Conservation (phyloP, 2,329 filamentous ascomycete species). For the Daldinia eschscholtzii region DNA sequence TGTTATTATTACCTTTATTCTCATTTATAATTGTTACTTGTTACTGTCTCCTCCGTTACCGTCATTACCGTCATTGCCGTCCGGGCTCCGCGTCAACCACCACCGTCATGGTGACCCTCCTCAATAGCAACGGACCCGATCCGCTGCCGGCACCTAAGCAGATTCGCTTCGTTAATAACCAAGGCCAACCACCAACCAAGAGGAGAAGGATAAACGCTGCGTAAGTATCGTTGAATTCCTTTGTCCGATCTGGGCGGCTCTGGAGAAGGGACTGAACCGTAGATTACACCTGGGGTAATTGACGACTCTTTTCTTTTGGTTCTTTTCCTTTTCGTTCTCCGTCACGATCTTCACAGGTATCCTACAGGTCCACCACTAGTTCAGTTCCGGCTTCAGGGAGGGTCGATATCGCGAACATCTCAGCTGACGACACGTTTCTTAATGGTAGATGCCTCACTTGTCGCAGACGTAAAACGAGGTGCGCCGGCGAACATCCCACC, state of each 20-base stretch:
- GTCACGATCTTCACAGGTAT: conserved; percentile 41
- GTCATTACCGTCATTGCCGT: conserved; percentile 56
- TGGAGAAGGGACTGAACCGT: conserved; percentile 30
- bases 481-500: conserved; percentile 77
- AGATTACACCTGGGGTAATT: conserved; percentile 36
- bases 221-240: conserved; percentile 61
- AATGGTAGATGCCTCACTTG: conserved; percentile 74
- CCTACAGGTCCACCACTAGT: conserved; percentile 34
- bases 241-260: conserved; percentile 30
- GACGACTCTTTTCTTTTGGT: conserved; percentile 37
- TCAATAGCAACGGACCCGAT: conserved; percentile 53
- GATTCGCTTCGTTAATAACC: conserved; percentile 85
- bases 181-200: conserved; percentile 84
- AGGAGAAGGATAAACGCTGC: conserved; percentile 83
- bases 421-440: conserved; percentile 40
- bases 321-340: conserved; percentile 17
- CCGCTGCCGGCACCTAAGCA: conserved; percentile 64
- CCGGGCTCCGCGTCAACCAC: background rate
- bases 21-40: background rate
- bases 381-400: conserved; percentile 35
- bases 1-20: background rate
- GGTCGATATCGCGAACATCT: conserved; percentile 35
- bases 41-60: conserved; percentile 37
- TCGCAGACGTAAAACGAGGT: conserved; percentile 81
- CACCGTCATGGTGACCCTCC: conserved; percentile 60